These are phyloP conservation scores for Magnusiomyces paraingens DNA, from an alignment of 1,139 yeast species.

Conservation along the genomic window DNA sequence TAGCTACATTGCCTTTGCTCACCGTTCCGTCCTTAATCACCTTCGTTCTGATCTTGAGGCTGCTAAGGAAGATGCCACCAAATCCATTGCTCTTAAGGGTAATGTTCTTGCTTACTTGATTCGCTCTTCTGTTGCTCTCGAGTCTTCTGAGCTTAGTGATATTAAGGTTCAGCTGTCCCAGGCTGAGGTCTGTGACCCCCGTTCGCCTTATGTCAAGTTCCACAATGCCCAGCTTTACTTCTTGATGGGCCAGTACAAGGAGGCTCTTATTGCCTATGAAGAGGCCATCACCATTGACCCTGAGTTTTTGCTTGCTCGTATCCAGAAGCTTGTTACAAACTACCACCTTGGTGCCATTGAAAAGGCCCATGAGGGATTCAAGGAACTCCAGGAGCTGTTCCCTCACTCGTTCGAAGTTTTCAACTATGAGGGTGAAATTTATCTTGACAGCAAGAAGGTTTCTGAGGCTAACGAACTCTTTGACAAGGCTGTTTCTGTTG, in stretches of 20 bases:
- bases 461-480: slow-evolving; percentile 75
- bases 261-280: slow-evolving; percentile 70
- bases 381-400: slow-evolving; percentile 66
- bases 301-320: slow-evolving; percentile 73
- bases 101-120: slow-evolving; percentile 79
- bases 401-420: slow-evolving; percentile 89
- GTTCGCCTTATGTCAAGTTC: slow-evolving; percentile 78
- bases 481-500: slow-evolving; percentile 73
- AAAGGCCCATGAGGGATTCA: slow-evolving; percentile 62
- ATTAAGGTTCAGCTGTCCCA: slow-evolving; percentile 65
- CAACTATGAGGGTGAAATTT: slow-evolving; percentile 91
- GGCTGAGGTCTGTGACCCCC: slow-evolving; percentile 65
- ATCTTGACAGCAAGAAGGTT: slow-evolving; percentile 73
- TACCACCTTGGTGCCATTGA: slow-evolving; percentile 69
- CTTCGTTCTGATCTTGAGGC: slow-evolving; percentile 64
- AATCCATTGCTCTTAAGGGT: slow-evolving; percentile 62
- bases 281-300: slow-evolving; percentile 72
- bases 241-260: slow-evolving; percentile 64
- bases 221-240: slow-evolving; percentile 92
- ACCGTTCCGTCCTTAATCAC: slow-evolving; percentile 75
- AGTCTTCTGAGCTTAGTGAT: slow-evolving; percentile 50
- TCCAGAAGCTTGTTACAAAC: slow-evolving; percentile 88
- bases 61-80: slow-evolving; percentile 55
- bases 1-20: slow-evolving; percentile 69
- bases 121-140: slow-evolving; percentile 81